Evolutionary conservation across 2,329 filamentous ascomycete genomes (phyloP).

Genomic region (Cyclaneusma minus): DNA sequence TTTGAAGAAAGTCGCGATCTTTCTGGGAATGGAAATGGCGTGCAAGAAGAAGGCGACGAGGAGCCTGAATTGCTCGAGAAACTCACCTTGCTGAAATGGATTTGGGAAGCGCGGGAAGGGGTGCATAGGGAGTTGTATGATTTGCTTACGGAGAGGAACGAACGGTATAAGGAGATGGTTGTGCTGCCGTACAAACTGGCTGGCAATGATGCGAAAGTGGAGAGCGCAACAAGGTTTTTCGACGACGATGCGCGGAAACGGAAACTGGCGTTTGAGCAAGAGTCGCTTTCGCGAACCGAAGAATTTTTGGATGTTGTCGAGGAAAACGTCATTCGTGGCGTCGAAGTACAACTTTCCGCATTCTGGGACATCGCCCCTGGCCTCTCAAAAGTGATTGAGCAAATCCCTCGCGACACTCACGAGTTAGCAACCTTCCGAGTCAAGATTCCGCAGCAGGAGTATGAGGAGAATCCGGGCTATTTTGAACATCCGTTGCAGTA

Average conservation of each 20-base stretch:
- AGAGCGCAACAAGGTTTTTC: conserved; percentile 71
- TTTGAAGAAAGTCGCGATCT: conserved; percentile 49
- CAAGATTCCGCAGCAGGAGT: conserved; percentile 64
- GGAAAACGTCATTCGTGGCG: conserved; percentile 69
- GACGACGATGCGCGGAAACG: conserved; percentile 60
- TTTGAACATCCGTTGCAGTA: conserved; percentile 75
- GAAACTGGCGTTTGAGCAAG: conserved; percentile 52
- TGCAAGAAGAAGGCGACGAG: conserved; percentile 90
- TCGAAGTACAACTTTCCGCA: conserved; percentile 80
- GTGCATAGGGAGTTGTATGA: conserved; percentile 78
- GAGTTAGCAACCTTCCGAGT: conserved; percentile 45
- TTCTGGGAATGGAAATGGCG: conserved; percentile 57
- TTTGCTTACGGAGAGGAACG: conserved; percentile 69
- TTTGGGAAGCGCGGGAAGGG: conserved; percentile 85
- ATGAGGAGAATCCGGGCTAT: conserved; percentile 75
- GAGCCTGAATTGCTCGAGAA: conserved; percentile 89
- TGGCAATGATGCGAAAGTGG: conserved; percentile 64
- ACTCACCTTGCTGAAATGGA: conserved; percentile 87
- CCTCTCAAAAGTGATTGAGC: conserved; percentile 62
- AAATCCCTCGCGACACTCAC: conserved; percentile 44
- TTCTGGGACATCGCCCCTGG: conserved; percentile 97
- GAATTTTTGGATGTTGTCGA: conserved; percentile 70
- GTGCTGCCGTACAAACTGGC: conserved; percentile 64
- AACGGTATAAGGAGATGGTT: conserved; percentile 74
- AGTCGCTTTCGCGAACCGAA: conserved; percentile 56